Conservation (phyloP, 805 yeast species). For the Suhomyces faveliae region DNA sequence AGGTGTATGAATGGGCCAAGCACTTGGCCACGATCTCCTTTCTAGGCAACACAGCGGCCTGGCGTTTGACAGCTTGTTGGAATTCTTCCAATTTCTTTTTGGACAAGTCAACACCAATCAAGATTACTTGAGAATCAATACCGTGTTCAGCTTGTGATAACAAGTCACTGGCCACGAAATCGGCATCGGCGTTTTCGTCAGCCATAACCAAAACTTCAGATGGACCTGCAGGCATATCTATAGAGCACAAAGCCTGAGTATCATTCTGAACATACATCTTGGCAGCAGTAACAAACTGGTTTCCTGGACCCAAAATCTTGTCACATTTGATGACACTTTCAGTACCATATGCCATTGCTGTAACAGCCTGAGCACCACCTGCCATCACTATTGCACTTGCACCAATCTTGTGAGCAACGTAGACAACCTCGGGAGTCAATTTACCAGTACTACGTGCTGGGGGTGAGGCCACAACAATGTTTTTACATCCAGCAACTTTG, state of each 20-base stretch:
- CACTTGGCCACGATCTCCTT: conserved; percentile 90
- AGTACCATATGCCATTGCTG: conserved; percentile 99
- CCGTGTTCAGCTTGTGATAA: conserved; percentile 99
- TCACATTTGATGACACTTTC: conserved; percentile 89
- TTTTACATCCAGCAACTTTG: conserved; percentile 93
- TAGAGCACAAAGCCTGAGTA: conserved; percentile 89
- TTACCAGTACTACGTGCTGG: conserved; percentile 87
- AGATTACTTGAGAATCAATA: conserved; percentile 93
- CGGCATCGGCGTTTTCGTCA: conserved; percentile 84
- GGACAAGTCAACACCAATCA: conserved; percentile 75
- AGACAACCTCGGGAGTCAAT: conserved; percentile 94
- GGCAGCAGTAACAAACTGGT: conserved; percentile 98
- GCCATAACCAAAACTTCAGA: conserved; percentile 96
- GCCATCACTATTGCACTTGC: conserved; percentile 89
- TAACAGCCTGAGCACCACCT: conserved; percentile 99
- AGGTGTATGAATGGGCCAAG: conserved; percentile 85
- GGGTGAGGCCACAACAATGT: conserved; percentile 91
- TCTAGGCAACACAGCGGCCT: conserved; percentile 83
- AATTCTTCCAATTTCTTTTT: conserved; percentile 60
- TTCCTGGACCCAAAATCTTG: conserved; percentile 97
- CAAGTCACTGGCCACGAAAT: conserved; percentile 94
- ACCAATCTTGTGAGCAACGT: conserved; percentile 94
- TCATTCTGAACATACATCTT: conserved; percentile 97
- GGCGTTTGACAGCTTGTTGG: conserved; percentile 80
- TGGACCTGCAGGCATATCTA: conserved; percentile 99